Evolutionary conservation across 345 rosid genomes (phyloP), one percentile per base, ranked within the genome.

Genomic region (Erysimum cheiranthoides): DNA sequence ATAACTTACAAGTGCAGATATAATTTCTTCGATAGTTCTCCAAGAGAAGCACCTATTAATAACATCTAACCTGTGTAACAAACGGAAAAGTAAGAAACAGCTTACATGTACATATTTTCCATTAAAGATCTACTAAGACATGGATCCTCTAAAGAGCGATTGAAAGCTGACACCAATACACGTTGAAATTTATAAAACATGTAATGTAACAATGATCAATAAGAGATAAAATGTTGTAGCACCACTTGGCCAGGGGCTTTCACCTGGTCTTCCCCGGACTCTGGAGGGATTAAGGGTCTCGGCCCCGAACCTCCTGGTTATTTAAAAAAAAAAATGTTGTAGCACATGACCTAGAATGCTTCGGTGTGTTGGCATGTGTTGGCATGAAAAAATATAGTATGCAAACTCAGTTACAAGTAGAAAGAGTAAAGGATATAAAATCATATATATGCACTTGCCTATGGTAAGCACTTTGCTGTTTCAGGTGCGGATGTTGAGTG

Each of bases 1-100:
- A 36, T 8, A n/a, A 40, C 96, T 86, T 84, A 91, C 97, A 74
- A 89, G 90, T 60, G 97, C 84, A 76, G 79, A 82, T 79, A 93
- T 71, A 71, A 93, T 91, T 7, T 86, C 92, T 74, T 93, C 92
- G 49, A 87, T 80, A 1, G 94, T 88, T 78, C 79, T 86, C 57
- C 49, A 79, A 5, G 90, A 88, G 83, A 91, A 93, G 84, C 98
- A 91, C 70, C 78, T 83, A 45, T 89, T 76, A 2, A 59, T 89
- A 40, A 86, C 79, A 81, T 85, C 88, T 79, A 86, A 79, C 83
- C 63, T 59, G 8, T 91, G 6, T 35, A n/a, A 11, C 34, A 2
- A 47, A 57, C 25, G 25, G 25, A 21, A 21, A 21, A 1, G 1
- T 21, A 21, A 21, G 25, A 21, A 21, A 21, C 25, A 21, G 25